Conservation (phyloP, 1,284 basidiomycete genomes). For the Melampsora larici-populina region DNA sequence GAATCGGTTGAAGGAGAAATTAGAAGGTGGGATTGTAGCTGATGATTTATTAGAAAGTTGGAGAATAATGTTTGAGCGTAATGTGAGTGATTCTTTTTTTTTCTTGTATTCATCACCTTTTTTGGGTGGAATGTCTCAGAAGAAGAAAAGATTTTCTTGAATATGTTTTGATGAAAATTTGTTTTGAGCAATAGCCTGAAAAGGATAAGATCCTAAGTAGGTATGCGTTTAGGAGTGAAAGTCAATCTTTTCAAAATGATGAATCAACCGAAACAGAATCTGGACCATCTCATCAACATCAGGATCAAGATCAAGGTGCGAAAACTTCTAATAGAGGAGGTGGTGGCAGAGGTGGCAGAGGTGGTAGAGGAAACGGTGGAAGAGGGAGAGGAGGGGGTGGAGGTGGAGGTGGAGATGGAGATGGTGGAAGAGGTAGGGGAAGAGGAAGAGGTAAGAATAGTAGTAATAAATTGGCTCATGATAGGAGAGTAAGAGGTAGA, state of each 20-base stretch:
- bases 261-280: neutral
- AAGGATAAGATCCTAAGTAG: slow-evolving; percentile 8
- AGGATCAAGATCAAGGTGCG: slow-evolving; percentile 48
- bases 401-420: slow-evolving; percentile 17
- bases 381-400: slow-evolving; percentile 18
- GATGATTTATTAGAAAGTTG: slow-evolving; percentile 33
- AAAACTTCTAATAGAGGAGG: slow-evolving; percentile 48
- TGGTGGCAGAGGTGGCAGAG: slow-evolving; percentile 48
- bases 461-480: neutral
- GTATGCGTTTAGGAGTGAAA: neutral
- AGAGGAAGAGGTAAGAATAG: slow-evolving; percentile 2
- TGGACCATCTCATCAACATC: too few relatives aligned
- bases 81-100: neutral
- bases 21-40: neutral
- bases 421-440: slow-evolving; percentile 14
- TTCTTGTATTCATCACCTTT: too few relatives aligned
- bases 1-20: neutral
- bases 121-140: too few relatives aligned
- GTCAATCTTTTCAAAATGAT: neutral
- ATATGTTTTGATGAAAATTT: too few relatives aligned
- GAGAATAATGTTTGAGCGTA: slow-evolving; percentile 29
- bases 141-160: neutral
- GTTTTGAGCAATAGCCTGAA: neutral
- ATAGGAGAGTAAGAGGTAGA: neutral
- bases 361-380: slow-evolving; percentile 47